Conservation (phyloP, 2,329 filamentous ascomycete genomes). For the Xylariomycetidae sp. region DNA sequence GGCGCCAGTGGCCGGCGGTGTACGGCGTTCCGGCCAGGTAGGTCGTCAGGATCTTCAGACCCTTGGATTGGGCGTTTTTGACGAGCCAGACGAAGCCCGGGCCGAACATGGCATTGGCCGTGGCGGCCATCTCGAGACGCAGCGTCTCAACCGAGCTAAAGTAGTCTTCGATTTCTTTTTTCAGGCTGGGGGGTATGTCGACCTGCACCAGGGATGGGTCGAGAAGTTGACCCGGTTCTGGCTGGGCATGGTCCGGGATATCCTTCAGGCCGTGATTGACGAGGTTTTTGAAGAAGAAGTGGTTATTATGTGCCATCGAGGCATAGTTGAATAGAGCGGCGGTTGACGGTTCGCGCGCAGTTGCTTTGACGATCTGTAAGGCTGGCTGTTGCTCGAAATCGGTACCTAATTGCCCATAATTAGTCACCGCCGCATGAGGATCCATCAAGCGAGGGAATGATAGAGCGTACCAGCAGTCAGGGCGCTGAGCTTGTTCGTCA, state of each 20-base stretch:
- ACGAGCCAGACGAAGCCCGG: conserved; percentile 97
- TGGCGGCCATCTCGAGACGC: conserved; percentile 71
- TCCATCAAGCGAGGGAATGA: conserved; percentile 3
- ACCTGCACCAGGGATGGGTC: conserved; percentile 22
- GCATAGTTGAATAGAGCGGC: conserved; percentile 92
- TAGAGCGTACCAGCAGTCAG: conserved; percentile 61
- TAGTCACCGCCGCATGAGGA: conserved; percentile 1
- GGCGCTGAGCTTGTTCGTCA: conserved; percentile 72
- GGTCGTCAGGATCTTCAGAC: conserved; percentile 71
- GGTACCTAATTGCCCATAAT: conserved; percentile 46
- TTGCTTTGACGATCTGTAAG: conserved; percentile 67
- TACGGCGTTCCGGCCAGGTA: conserved; percentile 91
- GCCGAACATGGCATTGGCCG: conserved; percentile 88
- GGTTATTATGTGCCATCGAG: conserved; percentile 91
- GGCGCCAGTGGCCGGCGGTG: conserved; percentile 76
- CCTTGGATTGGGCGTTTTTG: conserved; percentile 39
- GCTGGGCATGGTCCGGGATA: conserved; percentile 7
- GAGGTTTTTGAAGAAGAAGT: conserved; percentile 70
- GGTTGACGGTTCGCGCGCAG: conserved; percentile 71
- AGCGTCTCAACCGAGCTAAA: conserved; percentile 85
- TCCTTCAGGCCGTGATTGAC: conserved; percentile 9
- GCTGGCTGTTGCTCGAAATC: conserved; percentile 56
- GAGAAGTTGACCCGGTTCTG: conserved; percentile 5
- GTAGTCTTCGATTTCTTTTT: conserved; percentile 56
- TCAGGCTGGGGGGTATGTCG: conserved; percentile 57